Base-by-base conservation (phyloP, 2,329 filamentous ascomycete species). In the Chrysoporthe austroafricana region DNA sequence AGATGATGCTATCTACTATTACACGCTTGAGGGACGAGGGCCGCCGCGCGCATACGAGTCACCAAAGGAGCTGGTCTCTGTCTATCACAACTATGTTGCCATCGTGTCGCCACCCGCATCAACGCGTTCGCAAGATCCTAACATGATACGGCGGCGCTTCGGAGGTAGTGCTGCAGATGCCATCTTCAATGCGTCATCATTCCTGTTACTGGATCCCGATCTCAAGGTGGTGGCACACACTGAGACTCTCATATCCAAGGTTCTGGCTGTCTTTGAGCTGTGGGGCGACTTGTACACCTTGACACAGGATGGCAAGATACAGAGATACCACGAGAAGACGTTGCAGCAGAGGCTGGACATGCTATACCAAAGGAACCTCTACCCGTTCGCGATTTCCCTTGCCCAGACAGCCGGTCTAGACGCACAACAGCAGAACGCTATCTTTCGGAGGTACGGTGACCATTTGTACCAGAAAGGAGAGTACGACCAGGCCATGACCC, bases 401-500 rank as follows among this genome's bases (percentile, higher is more conserved):
- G 96, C 96, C 0, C 93, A 96, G 74, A 97, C 96, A 77, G 90
- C 91, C 11, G 92, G 93, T 1, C 85, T 97, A 74, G 92, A 94
- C 77, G 80, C 82, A 2, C 83, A 90, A 59, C 93, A 97, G 77
- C 93, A 97, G 73, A 97, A 96, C 74, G 84, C 92, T 67, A 99
- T 99, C 68, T 96, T 95, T 75, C 90, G 95, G 68, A 94, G 91
- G 76, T 98, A 97, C 77, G 96, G 95, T 14, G 96, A 99, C 76
- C 92, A 95, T 74, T 80, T 98, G 3, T 98, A 99, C 74, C 93
- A 96, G 72, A 97, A 97, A 75, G 93, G 92, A 4, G 94, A 97
- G 75, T 99, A 95, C 75, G 96, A 99, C 75, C 96, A 92, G 7
- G 94, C 96, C n/a, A 99, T 99, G 96, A 91, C 96, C 74, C 96